A percentile compares a stretch with the other conserved stretches of the same genome.
phyloP scores from a whole-genome alignment of 352 stramenopile species.

The Blastocystis sp. region DNA sequence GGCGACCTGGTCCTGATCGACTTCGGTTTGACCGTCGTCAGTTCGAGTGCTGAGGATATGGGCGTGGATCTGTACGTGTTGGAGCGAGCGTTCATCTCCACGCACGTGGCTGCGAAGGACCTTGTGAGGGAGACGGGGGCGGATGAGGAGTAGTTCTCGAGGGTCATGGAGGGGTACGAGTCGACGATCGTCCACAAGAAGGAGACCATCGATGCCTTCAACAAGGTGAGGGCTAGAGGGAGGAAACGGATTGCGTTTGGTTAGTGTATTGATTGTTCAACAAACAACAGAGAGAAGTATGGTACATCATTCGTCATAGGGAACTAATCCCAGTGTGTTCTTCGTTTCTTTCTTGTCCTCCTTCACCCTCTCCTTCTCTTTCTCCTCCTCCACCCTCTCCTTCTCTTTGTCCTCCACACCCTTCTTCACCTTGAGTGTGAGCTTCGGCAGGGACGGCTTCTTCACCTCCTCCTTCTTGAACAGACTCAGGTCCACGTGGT shows the following conservation, averaged over 20 bases:
- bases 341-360: not conserved
- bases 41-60: conserved; percentile 78
- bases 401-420: not conserved
- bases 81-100: conserved; percentile 85
- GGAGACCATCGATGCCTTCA: conserved; percentile 81
- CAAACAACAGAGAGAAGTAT: not conserved
- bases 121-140: not conserved
- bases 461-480: conserved; percentile 53
- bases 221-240: conserved; percentile 81
- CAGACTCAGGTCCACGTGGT: conserved; percentile 41
- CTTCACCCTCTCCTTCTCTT: not conserved
- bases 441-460: not conserved
- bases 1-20: conserved; percentile 71
- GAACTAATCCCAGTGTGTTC: not conserved
- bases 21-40: conserved; percentile 70
- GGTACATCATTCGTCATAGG: not conserved
- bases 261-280: conserved; percentile 71
- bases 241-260: conserved; percentile 86
- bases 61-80: conserved; percentile 87
- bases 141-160: conserved; percentile 78
- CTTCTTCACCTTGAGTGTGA: conserved; percentile 36
- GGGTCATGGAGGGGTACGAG: conserved; percentile 82
- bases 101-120: conserved; percentile 76
- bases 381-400: not conserved
- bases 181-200: conserved; percentile 76